Conservation (phyloP, 257 asterid genomes). For the Fraxinus americana region DNA sequence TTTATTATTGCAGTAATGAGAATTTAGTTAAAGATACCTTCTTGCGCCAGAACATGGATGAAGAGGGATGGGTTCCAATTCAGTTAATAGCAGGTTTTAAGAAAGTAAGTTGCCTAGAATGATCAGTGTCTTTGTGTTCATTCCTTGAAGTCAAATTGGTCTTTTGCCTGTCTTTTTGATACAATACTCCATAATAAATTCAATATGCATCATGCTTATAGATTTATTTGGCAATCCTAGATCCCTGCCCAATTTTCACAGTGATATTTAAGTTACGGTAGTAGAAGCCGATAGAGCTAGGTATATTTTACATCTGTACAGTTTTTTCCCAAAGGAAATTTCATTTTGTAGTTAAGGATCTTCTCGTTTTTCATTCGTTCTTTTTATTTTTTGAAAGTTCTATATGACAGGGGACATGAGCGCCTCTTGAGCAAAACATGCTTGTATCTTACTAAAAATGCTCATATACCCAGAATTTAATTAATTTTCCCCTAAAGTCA, state of each 20-base stretch:
- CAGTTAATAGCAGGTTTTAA: conserved; percentile 68
- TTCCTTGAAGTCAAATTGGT: not conserved
- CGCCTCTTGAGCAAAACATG: not conserved
- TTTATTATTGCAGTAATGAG: conserved; percentile 50
- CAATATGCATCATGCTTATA: not conserved
- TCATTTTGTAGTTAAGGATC: not conserved
- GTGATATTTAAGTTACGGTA: not conserved
- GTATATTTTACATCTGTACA: not conserved
- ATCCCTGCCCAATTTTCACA: not conserved
- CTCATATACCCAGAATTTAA: not conserved
- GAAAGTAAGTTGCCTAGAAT: conserved; percentile 42
- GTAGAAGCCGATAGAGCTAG: not conserved
- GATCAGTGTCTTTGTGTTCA: not conserved
- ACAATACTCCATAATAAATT: not conserved
- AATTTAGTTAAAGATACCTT: conserved; percentile 61
- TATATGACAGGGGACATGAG: not conserved
- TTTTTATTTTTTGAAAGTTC: not conserved
- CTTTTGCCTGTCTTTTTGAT: conserved; percentile 2
- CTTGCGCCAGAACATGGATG: conserved; percentile 70
- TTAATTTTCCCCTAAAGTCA: not conserved
- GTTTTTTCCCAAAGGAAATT: not conserved
- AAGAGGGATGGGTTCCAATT: conserved; percentile 73
- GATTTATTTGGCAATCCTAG: not conserved
- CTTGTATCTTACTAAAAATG: not conserved
- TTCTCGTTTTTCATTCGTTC: not conserved